Evolutionary conservation across 2,329 filamentous ascomycete species (phyloP).

Genomic region (Cladophialophora bantiana): DNA sequence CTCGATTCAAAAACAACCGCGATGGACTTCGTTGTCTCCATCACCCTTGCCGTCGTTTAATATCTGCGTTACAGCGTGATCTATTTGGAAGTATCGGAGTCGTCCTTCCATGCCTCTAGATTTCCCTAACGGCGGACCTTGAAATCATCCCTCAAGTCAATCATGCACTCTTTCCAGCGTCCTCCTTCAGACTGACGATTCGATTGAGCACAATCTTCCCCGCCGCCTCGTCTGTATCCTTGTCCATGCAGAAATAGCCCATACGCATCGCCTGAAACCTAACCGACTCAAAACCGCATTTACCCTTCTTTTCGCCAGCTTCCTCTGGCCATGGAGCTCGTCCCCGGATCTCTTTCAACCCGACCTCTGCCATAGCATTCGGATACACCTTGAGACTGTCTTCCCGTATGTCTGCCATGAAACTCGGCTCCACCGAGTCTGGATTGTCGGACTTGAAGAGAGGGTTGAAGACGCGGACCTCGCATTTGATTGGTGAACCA

Average conservation of each 20-base stretch:
- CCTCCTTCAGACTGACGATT: constrained; percentile 91
- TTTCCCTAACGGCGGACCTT: no score
- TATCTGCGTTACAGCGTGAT: no score
- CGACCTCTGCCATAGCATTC: constrained; percentile 80
- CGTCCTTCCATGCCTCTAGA: no score
- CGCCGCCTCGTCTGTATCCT: constrained; percentile 68
- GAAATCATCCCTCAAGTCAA: not conserved
- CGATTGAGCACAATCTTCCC: constrained; percentile 88
- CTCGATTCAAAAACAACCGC: no score
- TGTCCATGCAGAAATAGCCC: constrained; percentile 85
- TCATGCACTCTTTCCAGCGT: constrained; percentile 66
- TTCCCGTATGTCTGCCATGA: constrained; percentile 82
- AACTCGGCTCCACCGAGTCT: constrained; percentile 76
- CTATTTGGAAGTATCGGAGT: no score
- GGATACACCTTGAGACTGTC: constrained; percentile 81
- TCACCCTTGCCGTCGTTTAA: no score
- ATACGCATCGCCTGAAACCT: constrained; percentile 91
- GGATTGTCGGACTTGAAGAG: constrained; percentile 90
- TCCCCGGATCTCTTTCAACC: constrained; percentile 76
- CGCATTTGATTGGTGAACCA: constrained; percentile 66
- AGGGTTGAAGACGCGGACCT: constrained; percentile 79
- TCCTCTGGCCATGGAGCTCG: constrained; percentile 83
- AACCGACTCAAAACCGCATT: constrained; percentile 71
- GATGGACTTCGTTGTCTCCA: no score
- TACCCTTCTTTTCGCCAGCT: constrained; percentile 70